A percentile compares a stretch with the other conserved stretches of the same genome.
phyloP scores from a whole-genome alignment of 2,329 filamentous ascomycete genomes.

The Macrophomina pseudophaseolina region DNA sequence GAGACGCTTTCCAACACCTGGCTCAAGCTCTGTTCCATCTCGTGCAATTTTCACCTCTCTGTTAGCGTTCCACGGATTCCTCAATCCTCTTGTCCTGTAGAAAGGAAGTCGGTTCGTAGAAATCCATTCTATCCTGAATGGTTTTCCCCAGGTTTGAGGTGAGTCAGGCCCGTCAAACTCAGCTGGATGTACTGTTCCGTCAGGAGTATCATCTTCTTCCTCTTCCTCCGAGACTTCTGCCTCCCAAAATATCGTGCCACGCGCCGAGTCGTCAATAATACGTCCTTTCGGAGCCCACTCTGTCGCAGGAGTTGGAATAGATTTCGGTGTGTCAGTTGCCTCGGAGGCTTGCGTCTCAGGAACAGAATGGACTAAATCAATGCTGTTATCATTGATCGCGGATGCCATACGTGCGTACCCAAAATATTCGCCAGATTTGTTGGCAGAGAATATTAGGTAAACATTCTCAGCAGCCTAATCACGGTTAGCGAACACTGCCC shows the following conservation, averaged over 20 bases:
- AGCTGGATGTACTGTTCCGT: conserved; percentile 45
- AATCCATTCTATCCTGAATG: conserved; percentile 89
- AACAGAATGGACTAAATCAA: conserved; percentile 52
- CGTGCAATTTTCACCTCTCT: conserved; percentile 94
- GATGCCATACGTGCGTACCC: conserved; percentile 92
- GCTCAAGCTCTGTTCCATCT: conserved; percentile 92
- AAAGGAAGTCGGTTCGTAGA: conserved; percentile 85
- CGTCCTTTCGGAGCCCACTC: conserved; percentile 78
- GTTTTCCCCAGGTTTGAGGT: conserved; percentile 80
- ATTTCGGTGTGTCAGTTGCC: conserved; percentile 73
- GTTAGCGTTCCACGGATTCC: conserved; percentile 95
- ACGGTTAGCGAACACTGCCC: conserved; percentile 4
- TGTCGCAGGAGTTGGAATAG: conserved; percentile 79
- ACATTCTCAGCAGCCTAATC: conserved; percentile 77
- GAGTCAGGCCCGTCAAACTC: conserved; percentile 31
- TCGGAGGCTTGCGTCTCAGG: conserved; percentile 60
- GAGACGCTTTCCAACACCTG: conserved; percentile 75
- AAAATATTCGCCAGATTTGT: conserved; percentile 97
- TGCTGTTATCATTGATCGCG: conserved; percentile 76
- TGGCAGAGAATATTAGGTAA: conserved; percentile 92
- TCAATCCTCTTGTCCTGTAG: conserved; percentile 81
- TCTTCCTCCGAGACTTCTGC: conserved; percentile 67
- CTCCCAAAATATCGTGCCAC: conserved; percentile 98
- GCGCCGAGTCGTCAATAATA: conserved; percentile 89
- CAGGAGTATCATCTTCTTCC: conserved; percentile 55